phyloP scores from a whole-genome alignment of 257 asterid genomes.

The Solanum megistacrolobum region DNA sequence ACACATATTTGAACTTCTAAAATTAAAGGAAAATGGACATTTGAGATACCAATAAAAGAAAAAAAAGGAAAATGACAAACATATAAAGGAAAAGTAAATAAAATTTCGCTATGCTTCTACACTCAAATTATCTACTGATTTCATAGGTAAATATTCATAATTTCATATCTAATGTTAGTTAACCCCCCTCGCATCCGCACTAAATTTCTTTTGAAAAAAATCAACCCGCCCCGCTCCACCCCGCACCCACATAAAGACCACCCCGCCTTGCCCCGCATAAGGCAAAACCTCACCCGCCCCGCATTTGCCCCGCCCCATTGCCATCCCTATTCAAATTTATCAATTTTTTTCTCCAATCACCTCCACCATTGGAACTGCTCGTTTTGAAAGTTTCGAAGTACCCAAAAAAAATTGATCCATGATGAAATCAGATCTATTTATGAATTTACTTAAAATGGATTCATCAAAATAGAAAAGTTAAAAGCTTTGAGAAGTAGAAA shows the following conservation, averaged over 20 bases:
- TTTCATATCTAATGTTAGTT: background rate
- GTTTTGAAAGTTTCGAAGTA: background rate
- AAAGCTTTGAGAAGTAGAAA: background rate
- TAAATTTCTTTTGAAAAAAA: background rate
- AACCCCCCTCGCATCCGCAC: background rate
- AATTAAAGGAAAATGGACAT: background rate
- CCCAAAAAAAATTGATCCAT: background rate
- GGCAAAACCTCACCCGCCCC: background rate
- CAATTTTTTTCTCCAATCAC: background rate
- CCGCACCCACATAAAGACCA: background rate
- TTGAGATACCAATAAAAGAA: background rate
- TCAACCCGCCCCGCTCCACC: background rate
- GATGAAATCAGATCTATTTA: background rate
- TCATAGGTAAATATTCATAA: background rate
- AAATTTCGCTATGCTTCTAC: background rate
- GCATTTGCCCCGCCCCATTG: background rate
- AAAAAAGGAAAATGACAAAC: background rate
- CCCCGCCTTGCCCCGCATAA: background rate
- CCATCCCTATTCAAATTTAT: background rate
- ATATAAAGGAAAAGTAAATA: background rate
- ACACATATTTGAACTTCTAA: background rate
- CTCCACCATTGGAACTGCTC: background rate
- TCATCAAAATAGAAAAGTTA: background rate
- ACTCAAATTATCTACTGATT: background rate
- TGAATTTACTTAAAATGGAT: background rate